Evolutionary conservation across 208 protist species (phyloP).

Genomic region (Trypanosoma rangeli): DNA sequence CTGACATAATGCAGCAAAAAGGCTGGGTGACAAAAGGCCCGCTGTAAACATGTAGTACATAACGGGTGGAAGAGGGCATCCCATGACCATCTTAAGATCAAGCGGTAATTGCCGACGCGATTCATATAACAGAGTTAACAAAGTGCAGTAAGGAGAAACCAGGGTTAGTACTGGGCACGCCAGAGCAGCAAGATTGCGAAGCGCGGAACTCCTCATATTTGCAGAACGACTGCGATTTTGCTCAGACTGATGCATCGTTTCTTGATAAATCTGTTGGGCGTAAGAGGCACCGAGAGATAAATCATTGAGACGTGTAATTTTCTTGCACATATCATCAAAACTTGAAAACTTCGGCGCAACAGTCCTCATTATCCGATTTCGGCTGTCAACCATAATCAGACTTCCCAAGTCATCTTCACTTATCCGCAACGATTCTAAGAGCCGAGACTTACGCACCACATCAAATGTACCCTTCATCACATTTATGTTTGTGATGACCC

Average conservation of each 20-base stretch:
- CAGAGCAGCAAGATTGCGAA: constrained; percentile 27
- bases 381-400: constrained; percentile 28
- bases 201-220: constrained; percentile 1
- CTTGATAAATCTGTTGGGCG: constrained; percentile 10
- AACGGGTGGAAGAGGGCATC: constrained; percentile 51
- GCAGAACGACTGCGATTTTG: background rate
- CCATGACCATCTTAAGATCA: constrained; percentile 34
- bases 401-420: constrained; percentile 29
- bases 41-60: constrained; percentile 73
- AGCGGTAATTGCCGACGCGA: background rate
- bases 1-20: constrained; percentile 66
- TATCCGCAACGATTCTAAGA: constrained; percentile 45
- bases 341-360: constrained; percentile 23
- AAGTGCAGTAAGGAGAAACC: constrained; percentile 15
- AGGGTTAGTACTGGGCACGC: constrained; percentile 21
- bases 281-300: constrained; percentile 25
- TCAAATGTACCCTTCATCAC: constrained; percentile 53
- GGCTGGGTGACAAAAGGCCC: constrained; percentile 59
- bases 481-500: constrained; percentile 85
- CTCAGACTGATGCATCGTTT: constrained; percentile 1
- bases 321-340: constrained; percentile 32
- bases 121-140: constrained; percentile 15
- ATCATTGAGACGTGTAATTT: constrained; percentile 23
- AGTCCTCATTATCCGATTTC: constrained; percentile 24
- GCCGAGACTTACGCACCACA: constrained; percentile 54